Base-by-base conservation (phyloP, 306 rosid genomes). In the Begonia fuchsioides region DNA sequence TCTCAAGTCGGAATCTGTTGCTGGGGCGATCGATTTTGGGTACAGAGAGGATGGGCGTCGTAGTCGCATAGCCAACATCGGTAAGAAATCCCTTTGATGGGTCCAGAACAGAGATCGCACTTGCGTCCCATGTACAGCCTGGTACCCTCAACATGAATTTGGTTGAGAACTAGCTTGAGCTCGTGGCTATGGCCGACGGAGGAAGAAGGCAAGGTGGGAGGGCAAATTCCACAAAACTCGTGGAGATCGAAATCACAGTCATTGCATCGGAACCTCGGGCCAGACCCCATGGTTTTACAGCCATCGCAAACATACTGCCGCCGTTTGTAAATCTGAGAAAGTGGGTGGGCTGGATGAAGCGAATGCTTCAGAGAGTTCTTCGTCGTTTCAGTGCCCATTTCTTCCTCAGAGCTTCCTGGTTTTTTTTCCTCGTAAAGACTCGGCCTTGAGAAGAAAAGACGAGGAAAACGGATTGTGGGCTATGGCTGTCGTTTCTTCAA, bases 301-400 rank as follows among this genome's bases (percentile, higher is more conserved):
- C 60, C 60, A 49, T 54, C 55, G 12, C 67, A 54, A 3, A 11
- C 17, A 17, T 45, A 62, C 14, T 26, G 17, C 10, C 9, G 15
- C 35, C 14, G 8, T 5, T 11, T 19, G 18, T 20, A 6, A 15
- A 39, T 0, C 15, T 13, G 39, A 3, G 38, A 46, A 13, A 62
- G 55, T 12, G 54, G 38, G 12, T 62, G 67, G 44, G n/a, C n/a
- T 3, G 55, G 67, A 47, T 53, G 60, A 44, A 43, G 39, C 17
- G 18, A 9, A 45, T 62, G 67, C 39, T 61, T 20, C 3, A 47
- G 20, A 3, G 11, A 53, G 6, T 39, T 39, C 11, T 47, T 12
- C 43, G 39, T 26, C 15, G 12, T 18, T 50, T 17, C 45, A 11
- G 38, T 20, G 9, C 6, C 57, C 65, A 51, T 60, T 32, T 47